Conservation (phyloP, 2,329 filamentous ascomycete genomes). For the Calonectria ilicicola region DNA sequence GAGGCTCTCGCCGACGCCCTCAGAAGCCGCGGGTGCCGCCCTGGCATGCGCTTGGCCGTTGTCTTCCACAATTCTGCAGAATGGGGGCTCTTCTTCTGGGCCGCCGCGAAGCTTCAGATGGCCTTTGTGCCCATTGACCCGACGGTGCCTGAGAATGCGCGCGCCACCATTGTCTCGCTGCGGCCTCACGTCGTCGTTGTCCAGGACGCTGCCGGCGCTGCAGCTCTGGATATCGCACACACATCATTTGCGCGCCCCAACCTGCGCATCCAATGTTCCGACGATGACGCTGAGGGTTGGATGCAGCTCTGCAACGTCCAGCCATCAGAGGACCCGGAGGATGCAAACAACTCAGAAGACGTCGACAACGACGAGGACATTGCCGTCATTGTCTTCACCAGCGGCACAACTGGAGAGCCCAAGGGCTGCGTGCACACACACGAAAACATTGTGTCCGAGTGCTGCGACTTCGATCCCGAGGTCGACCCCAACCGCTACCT, state of each 20-base stretch:
- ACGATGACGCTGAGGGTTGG: constrained; percentile 34
- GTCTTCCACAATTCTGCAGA: constrained; percentile 53
- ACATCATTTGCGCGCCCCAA: not conserved
- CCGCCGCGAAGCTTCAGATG: constrained; percentile 48
- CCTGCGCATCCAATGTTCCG: constrained; percentile 42
- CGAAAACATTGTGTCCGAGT: constrained; percentile 53
- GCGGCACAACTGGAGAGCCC: constrained; percentile 60
- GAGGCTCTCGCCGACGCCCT: constrained; percentile 42
- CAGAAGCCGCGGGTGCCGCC: constrained; percentile 35
- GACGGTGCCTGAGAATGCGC: constrained; percentile 38
- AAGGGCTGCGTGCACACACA: constrained; percentile 59
- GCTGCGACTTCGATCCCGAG: constrained; percentile 51
- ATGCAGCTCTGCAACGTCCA: constrained; percentile 26
- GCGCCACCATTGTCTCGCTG: constrained; percentile 36
- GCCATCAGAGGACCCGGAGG: not conserved
- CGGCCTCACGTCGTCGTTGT: constrained; percentile 47
- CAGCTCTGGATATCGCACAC: constrained; percentile 30
- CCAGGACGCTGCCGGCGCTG: constrained; percentile 43
- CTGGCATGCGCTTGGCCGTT: constrained; percentile 46
- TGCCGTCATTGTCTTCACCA: constrained; percentile 60
- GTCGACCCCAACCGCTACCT: constrained; percentile 42
- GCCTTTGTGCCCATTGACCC: constrained; percentile 51
- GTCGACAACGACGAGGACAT: constrained; percentile 19
- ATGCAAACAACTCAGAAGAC: not conserved
- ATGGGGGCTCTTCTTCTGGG: constrained; percentile 54